phyloP scores from a whole-genome alignment of 257 asterid species.

The Craterostigma plantagineum region DNA sequence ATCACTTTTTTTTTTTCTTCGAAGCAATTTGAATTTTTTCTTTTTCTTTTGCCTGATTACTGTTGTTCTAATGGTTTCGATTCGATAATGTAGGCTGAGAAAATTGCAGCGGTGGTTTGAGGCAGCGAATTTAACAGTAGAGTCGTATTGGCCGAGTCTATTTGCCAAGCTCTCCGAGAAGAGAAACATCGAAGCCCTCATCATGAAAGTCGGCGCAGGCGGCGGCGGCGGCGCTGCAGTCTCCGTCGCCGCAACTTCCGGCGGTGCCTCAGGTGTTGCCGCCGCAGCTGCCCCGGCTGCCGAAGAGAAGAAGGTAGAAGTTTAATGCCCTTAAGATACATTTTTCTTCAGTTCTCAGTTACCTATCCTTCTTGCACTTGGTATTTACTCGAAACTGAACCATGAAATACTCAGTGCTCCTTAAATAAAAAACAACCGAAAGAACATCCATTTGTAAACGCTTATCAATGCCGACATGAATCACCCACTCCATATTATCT shows the following conservation, averaged over 20 bases:
- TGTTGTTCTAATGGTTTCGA: too few relatives aligned
- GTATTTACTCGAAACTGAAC: too few relatives aligned
- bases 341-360: too few relatives aligned
- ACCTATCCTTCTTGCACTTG: too few relatives aligned
- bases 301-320: conserved; percentile 29
- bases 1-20: not conserved
- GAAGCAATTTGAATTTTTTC: conserved; percentile 1
- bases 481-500: too few relatives aligned
- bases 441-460: too few relatives aligned
- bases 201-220: conserved; percentile 47
- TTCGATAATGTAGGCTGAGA: conserved; percentile 33
- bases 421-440: too few relatives aligned
- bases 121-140: conserved; percentile 45
- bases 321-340: not conserved
- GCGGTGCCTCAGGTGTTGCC: conserved; percentile 25
- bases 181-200: conserved; percentile 40
- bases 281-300: conserved; percentile 41
- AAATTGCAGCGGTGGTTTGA: conserved; percentile 28
- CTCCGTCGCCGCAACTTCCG: conserved; percentile 27
- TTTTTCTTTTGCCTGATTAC: too few relatives aligned
- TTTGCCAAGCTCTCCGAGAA: conserved; percentile 58
- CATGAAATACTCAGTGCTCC: too few relatives aligned
- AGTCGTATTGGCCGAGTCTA: conserved; percentile 66
- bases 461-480: too few relatives aligned
- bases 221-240: conserved; percentile 40